These are phyloP conservation scores for Cladosporium sp. DNA, from an alignment of 2,329 filamentous ascomycete species.

Conservation along the genomic window DNA sequence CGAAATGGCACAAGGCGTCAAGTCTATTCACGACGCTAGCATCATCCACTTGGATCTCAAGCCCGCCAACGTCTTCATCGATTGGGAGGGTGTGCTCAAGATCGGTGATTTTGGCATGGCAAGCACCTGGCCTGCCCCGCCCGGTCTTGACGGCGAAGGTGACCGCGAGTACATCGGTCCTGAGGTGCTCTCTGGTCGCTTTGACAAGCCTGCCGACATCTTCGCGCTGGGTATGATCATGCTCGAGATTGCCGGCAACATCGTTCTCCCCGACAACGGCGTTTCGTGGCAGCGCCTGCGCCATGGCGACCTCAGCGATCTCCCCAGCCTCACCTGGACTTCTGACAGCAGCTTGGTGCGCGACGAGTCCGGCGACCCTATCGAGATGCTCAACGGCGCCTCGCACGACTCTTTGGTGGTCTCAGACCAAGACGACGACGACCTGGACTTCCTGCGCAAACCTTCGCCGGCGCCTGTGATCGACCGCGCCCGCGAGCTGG, in stretches of 20 bases:
- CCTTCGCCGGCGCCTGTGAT: conserved; percentile 19
- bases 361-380: conserved; percentile 65
- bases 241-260: conserved; percentile 89
- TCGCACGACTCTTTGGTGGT: conserved; percentile 23
- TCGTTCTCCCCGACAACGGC: conserved; percentile 88
- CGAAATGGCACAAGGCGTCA: conserved; percentile 73
- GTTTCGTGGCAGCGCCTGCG: conserved; percentile 84
- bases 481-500: conserved; percentile 46
- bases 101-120: conserved; percentile 85
- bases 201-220: conserved; percentile 85
- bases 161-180: conserved; percentile 95
- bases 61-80: conserved; percentile 76
- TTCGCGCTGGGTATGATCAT: conserved; percentile 93
- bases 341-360: conserved; percentile 63
- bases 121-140: conserved; percentile 66
- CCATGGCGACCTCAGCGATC: conserved; percentile 79
- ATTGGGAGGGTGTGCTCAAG: conserved; percentile 73
- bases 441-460: conserved; percentile 33
- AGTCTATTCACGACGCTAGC: conserved; percentile 81
- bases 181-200: conserved; percentile 79
- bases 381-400: conserved; percentile 29
- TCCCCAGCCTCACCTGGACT: conserved; percentile 81
- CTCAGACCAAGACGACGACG: conserved; percentile 31
- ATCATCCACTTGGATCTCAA: conserved; percentile 84
- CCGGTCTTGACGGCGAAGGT: conserved; percentile 80